These are phyloP conservation scores for Gaeumannomyces sp. DNA, from an alignment of 2,329 filamentous ascomycete species.

Conservation along the genomic window DNA sequence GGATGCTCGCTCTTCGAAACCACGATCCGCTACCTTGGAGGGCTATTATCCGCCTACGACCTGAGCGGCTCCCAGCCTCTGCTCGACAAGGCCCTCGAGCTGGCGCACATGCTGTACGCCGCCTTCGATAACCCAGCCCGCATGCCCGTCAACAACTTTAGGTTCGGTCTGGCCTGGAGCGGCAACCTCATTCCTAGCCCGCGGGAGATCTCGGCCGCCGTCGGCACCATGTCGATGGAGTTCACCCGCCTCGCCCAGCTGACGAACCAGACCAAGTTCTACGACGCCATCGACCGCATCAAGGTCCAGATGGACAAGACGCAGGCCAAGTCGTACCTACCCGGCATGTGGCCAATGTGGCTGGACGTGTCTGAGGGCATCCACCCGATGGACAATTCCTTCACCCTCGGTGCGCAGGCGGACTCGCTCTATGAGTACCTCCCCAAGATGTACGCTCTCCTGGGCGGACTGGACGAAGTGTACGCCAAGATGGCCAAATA, in stretches of 20 bases:
- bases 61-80: constrained; percentile 66
- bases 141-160: constrained; percentile 51
- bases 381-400: constrained; percentile 24
- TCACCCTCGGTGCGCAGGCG: constrained; percentile 46
- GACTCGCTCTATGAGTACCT: constrained; percentile 57
- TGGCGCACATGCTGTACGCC: constrained; percentile 74
- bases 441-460: constrained; percentile 56
- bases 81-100: constrained; percentile 70
- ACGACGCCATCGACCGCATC: constrained; percentile 69
- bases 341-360: constrained; percentile 67
- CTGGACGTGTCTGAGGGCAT: constrained; percentile 48
- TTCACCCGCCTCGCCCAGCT: constrained; percentile 66
- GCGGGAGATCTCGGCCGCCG: constrained; percentile 30
- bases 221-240: constrained; percentile 61
- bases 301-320: constrained; percentile 62
- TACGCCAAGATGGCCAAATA: constrained; percentile 51
- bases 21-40: constrained; percentile 84
- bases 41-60: constrained; percentile 80
- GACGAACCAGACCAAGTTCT: constrained; percentile 63
- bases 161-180: constrained; percentile 34
- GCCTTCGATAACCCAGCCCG: constrained; percentile 86
- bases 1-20: constrained; percentile 91
- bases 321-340: constrained; percentile 64
- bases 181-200: constrained; percentile 28
- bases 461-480: constrained; percentile 54